Percentiles rank a stretch among this genome's conserved stretches.
These are phyloP conservation scores for Zygoascus meyerae DNA, from an alignment of 1,139 yeast genomes.

Conservation along the genomic window DNA sequence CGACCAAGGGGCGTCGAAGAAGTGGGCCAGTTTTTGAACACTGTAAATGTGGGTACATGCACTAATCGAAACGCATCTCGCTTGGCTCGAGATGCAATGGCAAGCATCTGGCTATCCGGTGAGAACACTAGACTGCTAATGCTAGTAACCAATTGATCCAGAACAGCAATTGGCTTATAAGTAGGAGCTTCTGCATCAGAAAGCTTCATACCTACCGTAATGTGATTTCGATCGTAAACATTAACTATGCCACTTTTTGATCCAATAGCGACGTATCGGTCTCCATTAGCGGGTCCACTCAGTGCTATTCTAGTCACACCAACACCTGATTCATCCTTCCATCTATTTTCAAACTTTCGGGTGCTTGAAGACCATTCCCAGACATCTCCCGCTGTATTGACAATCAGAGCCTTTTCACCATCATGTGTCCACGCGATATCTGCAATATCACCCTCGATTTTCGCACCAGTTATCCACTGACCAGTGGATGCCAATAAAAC, in stretches of 20 bases:
- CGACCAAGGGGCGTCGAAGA: constrained; percentile 92
- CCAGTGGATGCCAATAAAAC: constrained; percentile 70
- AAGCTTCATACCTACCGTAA: constrained; percentile 25
- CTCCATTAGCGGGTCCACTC: constrained; percentile 58
- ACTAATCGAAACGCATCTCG: constrained; percentile 82
- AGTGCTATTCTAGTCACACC: constrained; percentile 73
- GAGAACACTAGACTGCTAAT: constrained; percentile 71
- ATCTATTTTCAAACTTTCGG: constrained; percentile 51
- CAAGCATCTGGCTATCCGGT: constrained; percentile 83
- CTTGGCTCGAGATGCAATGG: constrained; percentile 79
- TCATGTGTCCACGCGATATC: constrained; percentile 66
- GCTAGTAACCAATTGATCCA: constrained; percentile 79
- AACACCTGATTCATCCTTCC: constrained; percentile 86
- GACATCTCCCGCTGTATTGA: constrained; percentile 77
- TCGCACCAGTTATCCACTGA: constrained; percentile 81
- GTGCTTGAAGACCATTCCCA: constrained; percentile 72
- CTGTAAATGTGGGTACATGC: constrained; percentile 83
- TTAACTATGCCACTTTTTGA: constrained; percentile 85
- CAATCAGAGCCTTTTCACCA: constrained; percentile 53
- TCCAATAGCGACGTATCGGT: constrained; percentile 86
- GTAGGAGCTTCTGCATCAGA: constrained; percentile 24
- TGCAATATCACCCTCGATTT: constrained; percentile 73
- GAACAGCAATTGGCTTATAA: constrained; percentile 40
- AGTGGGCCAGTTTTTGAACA: constrained; percentile 95
- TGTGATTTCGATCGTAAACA: constrained; percentile 58